phyloP scores from a whole-genome alignment of 495 filamentous ascomycete species.

The Aspergillus haitiensis region DNA sequence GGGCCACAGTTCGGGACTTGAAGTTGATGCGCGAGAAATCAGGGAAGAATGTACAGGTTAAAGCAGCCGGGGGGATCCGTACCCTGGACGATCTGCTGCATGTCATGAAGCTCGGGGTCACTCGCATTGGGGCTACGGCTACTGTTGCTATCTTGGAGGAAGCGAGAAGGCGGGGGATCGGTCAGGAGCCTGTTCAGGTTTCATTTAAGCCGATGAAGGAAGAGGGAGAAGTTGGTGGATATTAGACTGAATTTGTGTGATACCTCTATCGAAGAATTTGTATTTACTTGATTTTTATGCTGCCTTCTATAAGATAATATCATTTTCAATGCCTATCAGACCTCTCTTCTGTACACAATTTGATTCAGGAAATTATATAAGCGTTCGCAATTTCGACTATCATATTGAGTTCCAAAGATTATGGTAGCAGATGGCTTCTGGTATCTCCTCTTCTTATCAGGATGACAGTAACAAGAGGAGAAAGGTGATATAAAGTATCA shows the following conservation, averaged over 20 bases:
- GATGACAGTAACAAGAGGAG: too few species aligned
- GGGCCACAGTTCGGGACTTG: conserved; percentile 49
- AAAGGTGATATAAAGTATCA: too few species aligned
- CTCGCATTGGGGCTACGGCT: conserved; percentile 55
- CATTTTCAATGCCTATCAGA: neutral
- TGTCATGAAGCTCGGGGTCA: conserved; percentile 38
- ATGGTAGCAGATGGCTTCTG: neutral
- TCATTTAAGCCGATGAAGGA: conserved; percentile 32
- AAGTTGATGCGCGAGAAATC: conserved; percentile 54
- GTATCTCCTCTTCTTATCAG: conserved; percentile 18
- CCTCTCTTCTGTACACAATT: too few species aligned
- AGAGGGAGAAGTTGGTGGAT: conserved; percentile 22
- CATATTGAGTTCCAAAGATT: too few species aligned
- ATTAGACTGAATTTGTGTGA: conserved; percentile 9
- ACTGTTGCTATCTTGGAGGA: conserved; percentile 56
- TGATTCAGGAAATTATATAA: too few species aligned
- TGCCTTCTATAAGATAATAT: neutral
- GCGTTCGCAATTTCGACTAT: too few species aligned
- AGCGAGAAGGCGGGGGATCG: conserved; percentile 51
- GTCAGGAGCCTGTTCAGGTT: conserved; percentile 31
- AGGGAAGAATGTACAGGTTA: conserved; percentile 49
- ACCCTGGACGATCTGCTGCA: conserved; percentile 37
- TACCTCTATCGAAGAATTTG: too few species aligned
- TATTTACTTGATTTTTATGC: too few species aligned
- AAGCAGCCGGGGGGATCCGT: conserved; percentile 56